Base-by-base conservation (phyloP, 225 moss, liverwort and hornwort species). In the Pleurozium schreberi region DNA sequence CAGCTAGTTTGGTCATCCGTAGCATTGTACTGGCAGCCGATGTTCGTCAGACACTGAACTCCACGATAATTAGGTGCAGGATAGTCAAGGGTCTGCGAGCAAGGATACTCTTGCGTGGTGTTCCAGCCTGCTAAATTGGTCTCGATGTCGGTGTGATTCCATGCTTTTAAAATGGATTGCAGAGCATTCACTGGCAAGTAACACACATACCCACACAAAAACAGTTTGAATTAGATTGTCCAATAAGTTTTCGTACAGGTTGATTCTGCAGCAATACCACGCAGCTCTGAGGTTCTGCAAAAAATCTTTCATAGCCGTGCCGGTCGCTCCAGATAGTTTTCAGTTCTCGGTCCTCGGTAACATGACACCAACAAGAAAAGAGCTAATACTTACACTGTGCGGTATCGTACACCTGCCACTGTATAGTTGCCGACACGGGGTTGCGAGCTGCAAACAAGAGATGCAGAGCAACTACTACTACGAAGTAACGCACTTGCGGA, bases 361-460 rank as follows among this genome's bases (percentile, higher is more conserved):
- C 47, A 59, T 59, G 21, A 59, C 19, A 34, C n/a, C n/a, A n/a
- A n/a, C n/a, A n/a, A n/a, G 27, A 80, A 55, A 80, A 58, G 67
- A 53, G 79, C 36, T 43, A 36, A 34, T 70, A 81, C 87, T 87
- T 81, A 81, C 87, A 36, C 87, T 87, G 81, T 7, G 0, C 2
- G 8, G 0, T 0, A 8, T 31, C 3, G 71, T 60, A 87, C 0
- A n/a, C n/a, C n/a, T n/a, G n/a, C n/a, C n/a, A n/a, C n/a, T 57
- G 8, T 6, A 7, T 8, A 3, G 15, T 22, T 9, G 3, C 3
- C n/a, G 9, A 49, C 47, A 21, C 81, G 38, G 69, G 69, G 38
- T 15, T 49, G 49, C 30, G 9, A 88, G 71, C 61, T n/a, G 71
- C 88, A 71, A 81, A 50, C 50, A 50, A 49, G 49, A 88, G 71